A percentile compares a stretch with the other conserved stretches of the same genome.
phyloP scores from a whole-genome alignment of 2,329 filamentous ascomycete species.

The Fusarium pseudonygamai region DNA sequence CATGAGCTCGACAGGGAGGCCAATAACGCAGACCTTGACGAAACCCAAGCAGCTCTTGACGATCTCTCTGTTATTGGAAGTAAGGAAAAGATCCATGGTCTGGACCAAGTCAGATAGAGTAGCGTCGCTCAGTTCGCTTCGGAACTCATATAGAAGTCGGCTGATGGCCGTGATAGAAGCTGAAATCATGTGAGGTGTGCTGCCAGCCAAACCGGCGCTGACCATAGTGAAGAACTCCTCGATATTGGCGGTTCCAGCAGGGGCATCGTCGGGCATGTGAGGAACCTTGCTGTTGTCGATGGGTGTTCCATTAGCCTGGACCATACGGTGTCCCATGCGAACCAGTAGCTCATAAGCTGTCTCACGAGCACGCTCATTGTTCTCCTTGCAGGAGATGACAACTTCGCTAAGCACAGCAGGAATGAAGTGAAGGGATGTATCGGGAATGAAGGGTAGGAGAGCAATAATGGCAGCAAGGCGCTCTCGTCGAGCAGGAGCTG shows the following conservation, averaged over 20 bases:
- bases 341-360: slow-evolving; percentile 91
- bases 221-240: slow-evolving; percentile 99
- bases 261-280: slow-evolving; percentile 84
- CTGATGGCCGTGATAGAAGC: slow-evolving; percentile 96
- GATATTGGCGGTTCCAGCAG: slow-evolving; percentile 79
- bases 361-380: slow-evolving; percentile 92
- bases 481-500: slow-evolving; percentile 86
- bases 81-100: slow-evolving; percentile 95
- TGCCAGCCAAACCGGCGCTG: slow-evolving; percentile 90
- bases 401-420: slow-evolving; percentile 92
- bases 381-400: slow-evolving; percentile 95
- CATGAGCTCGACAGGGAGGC: slow-evolving; percentile 82
- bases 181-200: slow-evolving; percentile 96
- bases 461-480: slow-evolving; percentile 84
- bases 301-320: slow-evolving; percentile 68
- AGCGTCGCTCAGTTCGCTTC: slow-evolving; percentile 71
- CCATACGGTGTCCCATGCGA: slow-evolving; percentile 85
- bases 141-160: slow-evolving; percentile 93
- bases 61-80: slow-evolving; percentile 96
- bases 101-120: slow-evolving; percentile 87
- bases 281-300: slow-evolving; percentile 89
- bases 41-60: slow-evolving; percentile 95
- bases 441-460: slow-evolving; percentile 81
- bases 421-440: slow-evolving; percentile 88
- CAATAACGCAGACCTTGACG: slow-evolving; percentile 93